phyloP scores from a whole-genome alignment of 768 basidiomycete species.

The Lentinula aciculospora region DNA sequence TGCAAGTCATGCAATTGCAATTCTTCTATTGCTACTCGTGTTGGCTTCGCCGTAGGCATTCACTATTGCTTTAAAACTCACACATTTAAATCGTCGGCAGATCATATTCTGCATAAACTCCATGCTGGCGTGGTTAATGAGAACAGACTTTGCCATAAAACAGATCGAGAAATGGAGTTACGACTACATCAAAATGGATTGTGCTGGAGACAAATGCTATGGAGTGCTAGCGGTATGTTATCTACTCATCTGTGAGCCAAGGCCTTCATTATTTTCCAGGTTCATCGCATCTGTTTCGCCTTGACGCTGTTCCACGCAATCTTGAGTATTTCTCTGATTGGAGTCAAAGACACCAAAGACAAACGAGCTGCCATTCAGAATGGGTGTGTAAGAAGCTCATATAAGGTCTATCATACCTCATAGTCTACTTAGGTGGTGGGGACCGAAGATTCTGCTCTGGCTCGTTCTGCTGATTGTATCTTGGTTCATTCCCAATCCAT shows the following conservation, averaged over 20 bases:
- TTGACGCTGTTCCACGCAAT: constrained; percentile 84
- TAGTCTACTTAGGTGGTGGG: constrained; percentile 79
- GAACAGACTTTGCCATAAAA: constrained; percentile 80
- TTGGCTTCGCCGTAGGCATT: constrained; percentile 81
- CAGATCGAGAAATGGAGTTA: constrained; percentile 90
- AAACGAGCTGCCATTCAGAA: constrained; percentile 96
- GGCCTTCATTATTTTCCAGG: constrained; percentile 31
- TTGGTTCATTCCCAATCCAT: constrained; percentile 89
- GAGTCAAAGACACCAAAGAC: constrained; percentile 84
- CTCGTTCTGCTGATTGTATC: constrained; percentile 71
- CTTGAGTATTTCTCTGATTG: constrained; percentile 73
- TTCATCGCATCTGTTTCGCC: constrained; percentile 96
- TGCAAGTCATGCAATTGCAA: constrained; percentile 99
- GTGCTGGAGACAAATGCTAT: constrained; percentile 88
- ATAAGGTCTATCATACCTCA: background rate
- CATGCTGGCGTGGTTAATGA: constrained; percentile 95
- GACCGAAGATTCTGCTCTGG: constrained; percentile 92
- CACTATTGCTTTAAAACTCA: background rate
- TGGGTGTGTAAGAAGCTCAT: constrained; percentile 46
- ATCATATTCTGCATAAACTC: constrained; percentile 95
- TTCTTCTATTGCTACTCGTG: constrained; percentile 94
- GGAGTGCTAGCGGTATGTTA: constrained; percentile 85
- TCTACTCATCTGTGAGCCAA: background rate
- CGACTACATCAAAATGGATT: constrained; percentile 99
- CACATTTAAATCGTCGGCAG: too few relatives aligned